These are phyloP conservation scores for Periconia sp. DNA, from an alignment of 2,329 filamentous ascomycete genomes.

Conservation along the genomic window DNA sequence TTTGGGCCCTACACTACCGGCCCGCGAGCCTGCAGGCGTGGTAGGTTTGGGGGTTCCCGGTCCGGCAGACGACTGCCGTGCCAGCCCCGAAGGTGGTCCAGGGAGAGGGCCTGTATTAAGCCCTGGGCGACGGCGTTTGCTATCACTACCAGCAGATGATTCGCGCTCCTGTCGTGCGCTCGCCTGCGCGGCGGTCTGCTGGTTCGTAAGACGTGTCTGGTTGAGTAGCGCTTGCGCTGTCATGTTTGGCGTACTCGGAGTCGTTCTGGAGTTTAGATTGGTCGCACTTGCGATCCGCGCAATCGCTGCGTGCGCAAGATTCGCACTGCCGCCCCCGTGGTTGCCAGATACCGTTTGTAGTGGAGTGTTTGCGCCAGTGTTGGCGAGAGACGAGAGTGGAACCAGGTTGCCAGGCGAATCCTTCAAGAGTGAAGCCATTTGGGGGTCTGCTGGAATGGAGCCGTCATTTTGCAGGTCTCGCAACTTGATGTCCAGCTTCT, in stretches of 20 bases:
- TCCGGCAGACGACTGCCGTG: constrained; percentile 61
- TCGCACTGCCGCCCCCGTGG: constrained; percentile 54
- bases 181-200: constrained; percentile 34
- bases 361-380: constrained; percentile 51
- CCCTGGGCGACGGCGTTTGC: constrained; percentile 62
- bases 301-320: constrained; percentile 54
- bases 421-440: constrained; percentile 60
- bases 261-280: constrained; percentile 29
- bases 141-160: constrained; percentile 56
- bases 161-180: constrained; percentile 51
- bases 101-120: constrained; percentile 55
- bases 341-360: constrained; percentile 60
- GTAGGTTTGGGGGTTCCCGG: constrained; percentile 64
- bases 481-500: constrained; percentile 63
- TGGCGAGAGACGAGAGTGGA: constrained; percentile 49
- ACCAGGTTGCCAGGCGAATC: constrained; percentile 53
- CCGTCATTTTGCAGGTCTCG: constrained; percentile 61
- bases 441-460: constrained; percentile 60
- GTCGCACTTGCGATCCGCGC: constrained; percentile 44
- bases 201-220: constrained; percentile 39
- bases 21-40: constrained; percentile 55
- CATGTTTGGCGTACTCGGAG: constrained; percentile 39
- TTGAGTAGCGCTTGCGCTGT: constrained; percentile 41
- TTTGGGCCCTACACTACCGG: constrained; percentile 60
- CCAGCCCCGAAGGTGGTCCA: constrained; percentile 52